These are phyloP conservation scores for Cladosporium sp. DNA, from an alignment of 2,329 filamentous ascomycete species.

Conservation along the genomic window DNA sequence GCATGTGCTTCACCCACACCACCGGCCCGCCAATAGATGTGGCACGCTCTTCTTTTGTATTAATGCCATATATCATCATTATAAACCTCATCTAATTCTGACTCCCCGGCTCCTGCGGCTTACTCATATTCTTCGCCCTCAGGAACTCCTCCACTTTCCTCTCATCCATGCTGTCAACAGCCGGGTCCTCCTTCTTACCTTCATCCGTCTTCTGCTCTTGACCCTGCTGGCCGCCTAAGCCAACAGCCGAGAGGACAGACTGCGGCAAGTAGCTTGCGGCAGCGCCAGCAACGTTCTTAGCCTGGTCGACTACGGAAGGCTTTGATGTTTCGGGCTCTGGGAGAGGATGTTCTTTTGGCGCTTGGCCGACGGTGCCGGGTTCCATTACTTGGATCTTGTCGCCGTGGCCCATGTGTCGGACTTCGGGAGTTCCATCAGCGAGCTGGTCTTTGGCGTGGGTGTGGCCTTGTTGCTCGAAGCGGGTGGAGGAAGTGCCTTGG, in stretches of 20 bases:
- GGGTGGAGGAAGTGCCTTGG: constrained; percentile 39
- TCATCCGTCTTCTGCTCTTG: constrained; percentile 14
- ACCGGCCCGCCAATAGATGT: too few species aligned
- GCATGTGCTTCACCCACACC: too few species aligned
- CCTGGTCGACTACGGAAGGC: constrained; percentile 40
- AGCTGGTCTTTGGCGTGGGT: constrained; percentile 44
- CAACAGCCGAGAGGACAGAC: constrained; percentile 33
- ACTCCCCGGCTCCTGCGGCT: not conserved
- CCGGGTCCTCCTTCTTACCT: constrained; percentile 26
- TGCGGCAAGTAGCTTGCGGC: constrained; percentile 26
- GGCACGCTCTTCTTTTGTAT: too few species aligned
- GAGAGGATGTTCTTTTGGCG: constrained; percentile 43
- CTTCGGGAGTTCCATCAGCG: constrained; percentile 40
- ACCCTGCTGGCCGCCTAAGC: constrained; percentile 18
- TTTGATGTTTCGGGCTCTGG: constrained; percentile 26
- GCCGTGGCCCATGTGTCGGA: constrained; percentile 40
- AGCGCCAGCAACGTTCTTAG: constrained; percentile 35
- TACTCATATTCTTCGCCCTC: constrained; percentile 26
- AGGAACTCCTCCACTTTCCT: constrained; percentile 35
- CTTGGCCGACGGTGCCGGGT: constrained; percentile 45
- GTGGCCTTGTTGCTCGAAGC: constrained; percentile 37
- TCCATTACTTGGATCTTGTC: constrained; percentile 46
- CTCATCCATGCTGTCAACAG: constrained; percentile 28
- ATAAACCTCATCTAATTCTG: not conserved
- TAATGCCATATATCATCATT: too few species aligned